Evolutionary conservation across 257 asterid genomes (phyloP).

Genomic region (Oldenlandia corymbosa): DNA sequence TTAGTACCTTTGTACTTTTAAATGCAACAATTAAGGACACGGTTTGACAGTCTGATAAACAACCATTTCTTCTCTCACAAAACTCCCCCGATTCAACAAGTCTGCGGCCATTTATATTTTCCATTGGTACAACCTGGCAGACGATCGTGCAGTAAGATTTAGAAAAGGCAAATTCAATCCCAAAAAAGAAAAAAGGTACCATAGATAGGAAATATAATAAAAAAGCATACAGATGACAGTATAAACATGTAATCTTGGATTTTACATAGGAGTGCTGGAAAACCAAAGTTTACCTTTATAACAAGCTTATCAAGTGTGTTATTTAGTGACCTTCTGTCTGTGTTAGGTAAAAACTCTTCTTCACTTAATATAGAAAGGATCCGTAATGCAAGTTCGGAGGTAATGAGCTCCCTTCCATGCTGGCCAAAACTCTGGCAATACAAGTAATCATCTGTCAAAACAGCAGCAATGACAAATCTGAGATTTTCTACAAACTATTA

Average conservation of each 20-base stretch:
- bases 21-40: slow-evolving; percentile 9
- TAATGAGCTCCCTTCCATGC: slow-evolving; percentile 99
- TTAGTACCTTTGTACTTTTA: slow-evolving; percentile 8
- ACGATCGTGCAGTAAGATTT: slow-evolving; percentile 9
- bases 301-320: slow-evolving; percentile 70
- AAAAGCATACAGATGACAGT: too few relatives aligned
- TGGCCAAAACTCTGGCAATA: slow-evolving; percentile 99
- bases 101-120: slow-evolving; percentile 87
- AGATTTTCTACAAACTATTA: slow-evolving; percentile 59
- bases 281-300: slow-evolving; percentile 56
- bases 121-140: slow-evolving; percentile 81
- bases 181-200: neutral
- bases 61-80: slow-evolving; percentile 97
- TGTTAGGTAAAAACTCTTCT: slow-evolving; percentile 83
- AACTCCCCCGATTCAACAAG: slow-evolving; percentile 93
- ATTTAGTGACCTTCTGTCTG: slow-evolving; percentile 51
- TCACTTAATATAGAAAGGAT: slow-evolving; percentile 89
- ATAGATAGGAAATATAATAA: neutral
- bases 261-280: neutral
- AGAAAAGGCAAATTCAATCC: neutral
- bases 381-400: slow-evolving; percentile 86
- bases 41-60: slow-evolving; percentile 11
- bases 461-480: slow-evolving; percentile 84
- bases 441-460: slow-evolving; percentile 99
- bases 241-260: too few relatives aligned